phyloP scores from a whole-genome alignment of 805 yeast genomes.

The Candida namnaoensis region DNA sequence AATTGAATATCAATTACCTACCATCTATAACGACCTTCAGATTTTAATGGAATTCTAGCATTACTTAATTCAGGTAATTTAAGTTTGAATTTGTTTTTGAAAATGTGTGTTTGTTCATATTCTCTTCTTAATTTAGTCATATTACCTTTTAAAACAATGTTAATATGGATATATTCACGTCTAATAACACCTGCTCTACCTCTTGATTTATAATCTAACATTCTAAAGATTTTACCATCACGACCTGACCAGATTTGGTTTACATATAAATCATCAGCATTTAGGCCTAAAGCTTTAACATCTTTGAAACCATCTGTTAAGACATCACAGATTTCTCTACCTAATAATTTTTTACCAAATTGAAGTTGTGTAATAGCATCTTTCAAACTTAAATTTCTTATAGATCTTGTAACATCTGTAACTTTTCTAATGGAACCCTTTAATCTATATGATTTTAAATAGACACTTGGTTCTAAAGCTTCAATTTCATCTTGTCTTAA shows the following conservation, averaged over 20 bases:
- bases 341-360: conserved; percentile 71
- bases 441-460: conserved; percentile 69
- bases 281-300: conserved; percentile 49
- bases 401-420: conserved; percentile 66
- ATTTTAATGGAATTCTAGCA: conserved; percentile 36
- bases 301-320: conserved; percentile 66
- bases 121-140: conserved; percentile 53
- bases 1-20: conserved; percentile 8
- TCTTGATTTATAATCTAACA: conserved; percentile 81
- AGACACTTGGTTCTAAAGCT: conserved; percentile 82
- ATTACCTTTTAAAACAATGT: conserved; percentile 64
- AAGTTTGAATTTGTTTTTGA: conserved; percentile 37
- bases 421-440: conserved; percentile 88
- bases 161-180: conserved; percentile 74
- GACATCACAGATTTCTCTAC: conserved; percentile 71
- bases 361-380: conserved; percentile 90
- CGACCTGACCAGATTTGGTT: conserved; percentile 87
- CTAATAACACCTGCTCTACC: conserved; percentile 77
- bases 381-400: conserved; percentile 61
- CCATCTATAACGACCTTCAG: conserved; percentile 51
- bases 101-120: conserved; percentile 43
- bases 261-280: conserved; percentile 57
- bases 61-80: conserved; percentile 37
- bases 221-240: conserved; percentile 66
- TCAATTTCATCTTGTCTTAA: conserved; percentile 62